Percentiles rank a stretch among this genome's conserved stretches.
phyloP scores from a whole-genome alignment of 495 filamentous ascomycete genomes.

The Apodospora peruviana region DNA sequence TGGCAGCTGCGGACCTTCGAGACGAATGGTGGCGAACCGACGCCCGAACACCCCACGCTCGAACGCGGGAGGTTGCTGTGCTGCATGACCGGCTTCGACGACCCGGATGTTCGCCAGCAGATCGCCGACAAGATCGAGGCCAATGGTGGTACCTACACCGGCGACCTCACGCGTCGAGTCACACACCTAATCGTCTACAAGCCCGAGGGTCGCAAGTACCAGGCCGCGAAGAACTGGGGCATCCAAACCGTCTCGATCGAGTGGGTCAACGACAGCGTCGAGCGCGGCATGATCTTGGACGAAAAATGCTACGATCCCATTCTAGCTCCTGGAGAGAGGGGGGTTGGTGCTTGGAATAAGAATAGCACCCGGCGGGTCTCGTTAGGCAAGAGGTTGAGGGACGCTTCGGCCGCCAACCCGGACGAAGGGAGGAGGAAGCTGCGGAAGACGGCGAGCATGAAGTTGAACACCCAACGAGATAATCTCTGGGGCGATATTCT shows the following conservation, averaged over 20 bases:
- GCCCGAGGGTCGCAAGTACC: slow-evolving; percentile 81
- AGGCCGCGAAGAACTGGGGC: slow-evolving; percentile 72
- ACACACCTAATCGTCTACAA: slow-evolving; percentile 80
- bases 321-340: slow-evolving; percentile 62
- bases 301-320: slow-evolving; percentile 75
- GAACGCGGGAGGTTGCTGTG: slow-evolving; percentile 55
- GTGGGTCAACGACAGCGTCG: slow-evolving; percentile 81
- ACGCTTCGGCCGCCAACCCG: slow-evolving; percentile 14
- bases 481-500: slow-evolving; percentile 87
- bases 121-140: slow-evolving; percentile 55
- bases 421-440: slow-evolving; percentile 61
- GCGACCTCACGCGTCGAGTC: slow-evolving; percentile 77
- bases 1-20: slow-evolving; percentile 42
- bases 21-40: slow-evolving; percentile 27
- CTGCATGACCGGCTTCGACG: slow-evolving; percentile 86
- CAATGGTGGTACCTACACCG: slow-evolving; percentile 76
- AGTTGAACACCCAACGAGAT: slow-evolving; percentile 71
- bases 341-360: slow-evolving; percentile 72
- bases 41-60: slow-evolving; percentile 11
- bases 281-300: slow-evolving; percentile 89
- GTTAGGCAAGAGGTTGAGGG: slow-evolving; percentile 33
- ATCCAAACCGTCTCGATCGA: slow-evolving; percentile 72
- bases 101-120: slow-evolving; percentile 61
- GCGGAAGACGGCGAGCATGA: slow-evolving; percentile 72
- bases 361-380: slow-evolving; percentile 31